phyloP scores from a whole-genome alignment of 352 stramenopile species.

The Pythium scleroteichum region DNA sequence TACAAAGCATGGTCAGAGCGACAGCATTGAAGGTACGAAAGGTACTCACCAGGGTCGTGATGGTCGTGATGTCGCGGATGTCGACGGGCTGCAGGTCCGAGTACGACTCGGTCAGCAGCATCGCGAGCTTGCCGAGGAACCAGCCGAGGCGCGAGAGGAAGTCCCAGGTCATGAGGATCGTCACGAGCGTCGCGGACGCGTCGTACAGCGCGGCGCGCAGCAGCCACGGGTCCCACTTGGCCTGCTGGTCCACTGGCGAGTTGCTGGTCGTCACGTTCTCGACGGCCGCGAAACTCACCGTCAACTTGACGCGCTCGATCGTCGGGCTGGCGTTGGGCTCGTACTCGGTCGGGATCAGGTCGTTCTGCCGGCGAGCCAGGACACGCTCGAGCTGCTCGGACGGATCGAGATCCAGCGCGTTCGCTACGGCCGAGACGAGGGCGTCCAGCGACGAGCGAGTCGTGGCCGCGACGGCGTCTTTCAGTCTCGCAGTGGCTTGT shows the following conservation, averaged over 20 bases:
- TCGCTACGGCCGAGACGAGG: background rate
- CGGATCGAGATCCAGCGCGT: background rate
- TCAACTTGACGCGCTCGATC: conserved; percentile 1
- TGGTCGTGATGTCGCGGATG: conserved; percentile 49
- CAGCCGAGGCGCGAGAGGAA: conserved; percentile 18
- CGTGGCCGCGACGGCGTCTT: background rate
- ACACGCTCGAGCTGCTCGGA: background rate
- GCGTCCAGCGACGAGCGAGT: conserved; percentile 3
- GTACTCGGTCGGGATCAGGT: background rate
- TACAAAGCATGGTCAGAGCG: background rate
- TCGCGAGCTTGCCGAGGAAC: conserved; percentile 24
- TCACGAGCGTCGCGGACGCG: conserved; percentile 6
- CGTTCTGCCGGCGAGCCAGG: background rate
- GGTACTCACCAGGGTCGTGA: conserved; percentile 27
- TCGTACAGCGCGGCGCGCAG: conserved; percentile 23
- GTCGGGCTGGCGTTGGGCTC: background rate
- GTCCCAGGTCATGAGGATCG: conserved; percentile 20
- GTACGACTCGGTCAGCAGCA: conserved; percentile 65
- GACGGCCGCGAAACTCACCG: conserved; percentile 5
- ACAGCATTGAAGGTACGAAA: background rate
- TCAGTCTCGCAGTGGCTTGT: background rate
- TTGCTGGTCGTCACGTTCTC: background rate
- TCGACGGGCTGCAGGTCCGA: conserved; percentile 52
- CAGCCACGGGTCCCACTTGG: background rate
- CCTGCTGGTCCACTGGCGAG: background rate